Base-by-base conservation (phyloP, 768 basidiomycete species). In the Glaciozyma antarctica region DNA sequence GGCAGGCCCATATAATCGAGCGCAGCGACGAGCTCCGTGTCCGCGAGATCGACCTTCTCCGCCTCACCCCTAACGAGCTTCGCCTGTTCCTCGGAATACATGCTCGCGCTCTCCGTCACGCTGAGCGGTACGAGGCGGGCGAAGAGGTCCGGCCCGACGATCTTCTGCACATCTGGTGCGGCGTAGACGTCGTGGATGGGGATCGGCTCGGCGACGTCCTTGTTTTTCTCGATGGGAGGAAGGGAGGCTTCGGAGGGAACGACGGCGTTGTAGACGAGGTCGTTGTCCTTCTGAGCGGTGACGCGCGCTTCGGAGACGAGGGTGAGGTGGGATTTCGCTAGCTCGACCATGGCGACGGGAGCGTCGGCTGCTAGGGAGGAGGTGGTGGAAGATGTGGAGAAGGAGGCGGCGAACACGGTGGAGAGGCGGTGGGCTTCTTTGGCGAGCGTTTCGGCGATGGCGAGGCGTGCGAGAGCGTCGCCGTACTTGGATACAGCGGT, bases 51-150 rank as follows among this genome's bases (percentile, higher is more conserved):
- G 0, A 85, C 86, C 60, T 85, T 84, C 79, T 97, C 94, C 12
- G 87, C 88, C 75, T 98, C 92, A 8, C 81, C 84, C 48, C 95
- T 82, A 12, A 92, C 90, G 32, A 89, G 75, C 77, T 99, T 98
- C 26, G 94, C 95, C 79, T 98, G 98, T 78, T 99, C 95, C 77
- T 99, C 95, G 0, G 91, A 94, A 76, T 99, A 99, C 19, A 99
- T 85, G 64, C 87, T 88, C 19, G 94, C 94, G 68, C 88, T 88
- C 78, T 97, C 93, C 75, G 97, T 93, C 9, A 99, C 91, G 71
- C 88, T 88, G 52, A 99, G 79, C 17, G 95, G 95, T 43, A 99
- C 82, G 7, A 99, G 82, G 52, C 85, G 82, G 66, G 84, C 75
- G 76, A 99, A 99, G 61, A 97, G 81, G 77, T 97, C 94, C 22